Conservation (phyloP, 2,329 filamentous ascomycete species). For the Aspergillus tanneri region DNA sequence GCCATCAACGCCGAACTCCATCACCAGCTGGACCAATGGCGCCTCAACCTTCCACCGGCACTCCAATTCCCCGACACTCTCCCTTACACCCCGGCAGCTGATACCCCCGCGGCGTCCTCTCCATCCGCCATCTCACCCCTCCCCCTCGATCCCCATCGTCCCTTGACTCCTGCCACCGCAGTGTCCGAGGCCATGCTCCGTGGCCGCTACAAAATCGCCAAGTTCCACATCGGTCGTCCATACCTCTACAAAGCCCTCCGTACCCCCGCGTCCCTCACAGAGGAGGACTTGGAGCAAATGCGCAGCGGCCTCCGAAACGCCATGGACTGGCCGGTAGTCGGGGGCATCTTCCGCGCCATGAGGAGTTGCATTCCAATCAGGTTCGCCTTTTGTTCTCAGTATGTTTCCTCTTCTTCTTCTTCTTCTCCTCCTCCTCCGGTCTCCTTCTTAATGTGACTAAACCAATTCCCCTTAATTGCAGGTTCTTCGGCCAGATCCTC, state of each 20-base stretch:
- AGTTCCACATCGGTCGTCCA: conserved; percentile 44
- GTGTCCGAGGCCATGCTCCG: conserved; percentile 41
- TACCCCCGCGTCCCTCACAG: conserved; percentile 36
- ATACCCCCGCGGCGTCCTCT: conserved; percentile 22
- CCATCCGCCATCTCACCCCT: conserved; percentile 22
- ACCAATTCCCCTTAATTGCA: conserved; percentile 11
- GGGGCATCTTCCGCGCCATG: conserved; percentile 42
- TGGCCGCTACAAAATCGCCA: conserved; percentile 39
- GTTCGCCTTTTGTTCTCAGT: conserved; percentile 44
- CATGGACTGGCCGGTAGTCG: conserved; percentile 44
- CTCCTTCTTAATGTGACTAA: no score
- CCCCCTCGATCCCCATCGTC: conserved; percentile 20
- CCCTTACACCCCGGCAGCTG: conserved; percentile 21
- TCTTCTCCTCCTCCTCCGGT: no score
- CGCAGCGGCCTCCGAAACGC: conserved; percentile 40
- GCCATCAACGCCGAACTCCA: conserved; percentile 53
- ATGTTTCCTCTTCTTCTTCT: conserved; percentile 11
- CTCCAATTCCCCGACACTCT: conserved; percentile 46
- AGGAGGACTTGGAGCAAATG: conserved; percentile 42
- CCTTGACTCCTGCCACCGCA: conserved; percentile 35
- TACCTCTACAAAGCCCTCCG: conserved; percentile 46
- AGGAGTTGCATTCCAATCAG: conserved; percentile 45
- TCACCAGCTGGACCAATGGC: conserved; percentile 58
- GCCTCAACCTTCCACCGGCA: conserved; percentile 49
- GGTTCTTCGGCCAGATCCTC: conserved; percentile 45